Evolutionary conservation across 169 alveolate genomes (phyloP).

Genomic region (Cryptosporidium parvum): DNA sequence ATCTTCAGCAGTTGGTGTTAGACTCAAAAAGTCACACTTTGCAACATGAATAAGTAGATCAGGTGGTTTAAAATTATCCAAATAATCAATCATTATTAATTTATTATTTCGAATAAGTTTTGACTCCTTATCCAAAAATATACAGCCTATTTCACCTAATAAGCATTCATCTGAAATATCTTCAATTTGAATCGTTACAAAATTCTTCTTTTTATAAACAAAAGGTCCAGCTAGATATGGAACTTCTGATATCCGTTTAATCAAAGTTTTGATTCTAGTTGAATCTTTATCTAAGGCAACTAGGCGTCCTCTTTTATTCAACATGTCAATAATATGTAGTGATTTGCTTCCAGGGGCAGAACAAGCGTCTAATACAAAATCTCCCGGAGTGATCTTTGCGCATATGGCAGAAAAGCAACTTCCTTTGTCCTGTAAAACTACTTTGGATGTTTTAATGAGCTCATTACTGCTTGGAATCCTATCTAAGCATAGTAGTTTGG

Average conservation of each 20-base stretch:
- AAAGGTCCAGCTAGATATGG: constrained; percentile 69
- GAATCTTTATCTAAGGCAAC: constrained; percentile 74
- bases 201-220: constrained; percentile 10
- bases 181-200: neutral
- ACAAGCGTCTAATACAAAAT: constrained; percentile 80
- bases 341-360: constrained; percentile 84
- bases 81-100: neutral
- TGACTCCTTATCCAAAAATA: constrained; percentile 32
- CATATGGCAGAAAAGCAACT: constrained; percentile 77
- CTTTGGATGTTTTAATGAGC: constrained; percentile 56
- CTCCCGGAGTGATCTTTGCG: constrained; percentile 77
- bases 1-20: neutral
- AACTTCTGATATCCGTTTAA: constrained; percentile 57
- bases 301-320: constrained; percentile 45
- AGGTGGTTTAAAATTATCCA: constrained; percentile 3
- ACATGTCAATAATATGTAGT: constrained; percentile 76
- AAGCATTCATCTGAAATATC: neutral
- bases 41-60: constrained; percentile 22
- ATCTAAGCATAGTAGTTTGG: constrained; percentile 28
- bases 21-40: constrained; percentile 21
- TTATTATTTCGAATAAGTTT: neutral
- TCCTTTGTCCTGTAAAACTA: constrained; percentile 77
- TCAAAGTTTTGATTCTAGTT: constrained; percentile 52
- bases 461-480: constrained; percentile 62
- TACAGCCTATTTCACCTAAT: constrained; percentile 31